These are phyloP conservation scores for Moesziomyces antarcticus DNA, from an alignment of 1,284 basidiomycete species.

Conservation along the genomic window DNA sequence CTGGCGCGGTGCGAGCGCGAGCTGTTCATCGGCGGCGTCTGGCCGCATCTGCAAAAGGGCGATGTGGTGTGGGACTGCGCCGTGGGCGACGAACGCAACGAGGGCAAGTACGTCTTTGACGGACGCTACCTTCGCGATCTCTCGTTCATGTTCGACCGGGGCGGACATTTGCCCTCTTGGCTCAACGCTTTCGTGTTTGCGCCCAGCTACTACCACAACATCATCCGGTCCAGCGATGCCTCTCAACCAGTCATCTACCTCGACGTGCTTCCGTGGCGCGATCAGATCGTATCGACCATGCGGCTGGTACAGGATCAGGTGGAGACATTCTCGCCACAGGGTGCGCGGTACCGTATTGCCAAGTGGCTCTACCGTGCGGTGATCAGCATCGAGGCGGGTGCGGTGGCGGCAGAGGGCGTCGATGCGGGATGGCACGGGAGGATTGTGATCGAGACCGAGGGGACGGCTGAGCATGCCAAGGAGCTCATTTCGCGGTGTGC, in stretches of 20 bases:
- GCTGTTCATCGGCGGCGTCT: conserved; percentile 66
- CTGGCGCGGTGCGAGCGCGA: conserved; percentile 61
- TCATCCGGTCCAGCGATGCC: conserved; percentile 58
- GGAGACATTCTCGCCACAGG: conserved; percentile 65
- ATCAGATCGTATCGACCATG: conserved; percentile 65
- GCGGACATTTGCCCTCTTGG: conserved; percentile 69
- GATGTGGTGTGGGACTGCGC: conserved; percentile 69
- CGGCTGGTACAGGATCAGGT: conserved; percentile 68
- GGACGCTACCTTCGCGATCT: conserved; percentile 67
- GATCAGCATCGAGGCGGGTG: conserved; percentile 53
- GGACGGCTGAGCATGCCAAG: conserved; percentile 63
- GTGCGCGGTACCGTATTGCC: conserved; percentile 66
- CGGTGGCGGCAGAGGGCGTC: conserved; percentile 51
- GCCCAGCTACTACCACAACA: conserved; percentile 69
- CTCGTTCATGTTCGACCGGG: conserved; percentile 62
- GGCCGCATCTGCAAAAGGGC: conserved; percentile 65
- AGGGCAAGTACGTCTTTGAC: conserved; percentile 67
- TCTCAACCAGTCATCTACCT: conserved; percentile 61
- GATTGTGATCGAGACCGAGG: conserved; percentile 62
- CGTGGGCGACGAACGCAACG: conserved; percentile 58
- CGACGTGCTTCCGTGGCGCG: conserved; percentile 65
- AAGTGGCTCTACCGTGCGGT: conserved; percentile 69
- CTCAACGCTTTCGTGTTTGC: conserved; percentile 67
- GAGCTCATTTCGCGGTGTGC: conserved; percentile 57
- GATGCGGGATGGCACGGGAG: conserved; percentile 56